phyloP scores from a whole-genome alignment of 2,329 filamentous ascomycete genomes.

The Plectosphaerella cucumerina region DNA sequence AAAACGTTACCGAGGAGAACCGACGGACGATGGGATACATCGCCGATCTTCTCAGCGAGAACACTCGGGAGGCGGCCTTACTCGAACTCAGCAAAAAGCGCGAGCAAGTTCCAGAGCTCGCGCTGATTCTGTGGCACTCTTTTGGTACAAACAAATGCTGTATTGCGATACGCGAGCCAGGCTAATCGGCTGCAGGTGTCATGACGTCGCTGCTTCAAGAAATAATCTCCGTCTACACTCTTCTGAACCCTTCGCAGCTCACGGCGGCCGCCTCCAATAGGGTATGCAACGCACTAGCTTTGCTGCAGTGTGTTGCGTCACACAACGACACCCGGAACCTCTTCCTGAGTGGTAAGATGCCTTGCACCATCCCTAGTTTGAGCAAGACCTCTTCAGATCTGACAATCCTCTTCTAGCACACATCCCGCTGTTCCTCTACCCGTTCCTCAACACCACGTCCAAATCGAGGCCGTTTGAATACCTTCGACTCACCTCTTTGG shows the following conservation, averaged over 20 bases:
- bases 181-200: constrained; percentile 59
- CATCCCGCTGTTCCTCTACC: constrained; percentile 95
- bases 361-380: not conserved
- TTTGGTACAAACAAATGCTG: constrained; percentile 62
- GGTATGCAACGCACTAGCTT: constrained; percentile 93
- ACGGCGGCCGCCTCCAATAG: constrained; percentile 96
- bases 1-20: constrained; percentile 83
- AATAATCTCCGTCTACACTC: constrained; percentile 97
- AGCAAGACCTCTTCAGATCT: not conserved
- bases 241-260: constrained; percentile 93
- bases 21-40: constrained; percentile 90
- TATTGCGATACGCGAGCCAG: constrained; percentile 15
- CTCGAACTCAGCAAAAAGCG: constrained; percentile 98
- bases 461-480: constrained; percentile 98
- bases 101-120: constrained; percentile 94
- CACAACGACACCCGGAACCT: constrained; percentile 94
- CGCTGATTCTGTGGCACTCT: constrained; percentile 95
- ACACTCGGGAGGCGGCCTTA: constrained; percentile 82
- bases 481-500: constrained; percentile 88
- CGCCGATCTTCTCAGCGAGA: constrained; percentile 83
- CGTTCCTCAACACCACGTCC: constrained; percentile 96
- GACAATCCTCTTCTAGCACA: constrained; percentile 59
- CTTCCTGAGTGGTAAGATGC: constrained; percentile 77
- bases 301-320: constrained; percentile 94
- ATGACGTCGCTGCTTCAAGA: constrained; percentile 98